Percentiles rank a stretch among this genome's conserved stretches.
Conservation (phyloP, 306 rosid genomes). For the Phaseolus lunatus region DNA sequence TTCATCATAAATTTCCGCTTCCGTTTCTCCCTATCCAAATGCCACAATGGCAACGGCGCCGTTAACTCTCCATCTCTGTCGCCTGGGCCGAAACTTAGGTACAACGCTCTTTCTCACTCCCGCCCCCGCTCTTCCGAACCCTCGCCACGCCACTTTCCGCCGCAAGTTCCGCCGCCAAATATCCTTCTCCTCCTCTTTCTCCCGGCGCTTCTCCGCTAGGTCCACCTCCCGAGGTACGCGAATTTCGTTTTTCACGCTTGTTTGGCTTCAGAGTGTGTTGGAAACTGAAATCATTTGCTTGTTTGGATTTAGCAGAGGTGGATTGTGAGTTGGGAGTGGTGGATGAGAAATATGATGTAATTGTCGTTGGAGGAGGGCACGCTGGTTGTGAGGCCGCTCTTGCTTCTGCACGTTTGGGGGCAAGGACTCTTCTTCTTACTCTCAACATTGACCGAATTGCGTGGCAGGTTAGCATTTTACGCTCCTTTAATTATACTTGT, state of each 20-base stretch:
- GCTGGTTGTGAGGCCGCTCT: conserved; percentile 94
- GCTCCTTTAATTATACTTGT: neutral
- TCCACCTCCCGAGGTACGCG: conserved; percentile 57
- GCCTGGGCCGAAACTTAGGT: conserved; percentile 59
- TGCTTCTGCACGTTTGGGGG: conserved; percentile 91
- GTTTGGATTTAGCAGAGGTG: conserved; percentile 50
- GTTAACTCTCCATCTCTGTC: conserved; percentile 62
- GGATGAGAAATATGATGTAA: conserved; percentile 85
- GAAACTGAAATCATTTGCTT: conserved; percentile 6
- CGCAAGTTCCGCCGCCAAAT: conserved; percentile 45
- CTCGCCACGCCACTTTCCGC: conserved; percentile 53
- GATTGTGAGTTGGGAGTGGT: conserved; percentile 46
- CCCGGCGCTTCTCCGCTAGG: conserved; percentile 53
- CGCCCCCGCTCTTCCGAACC: conserved; percentile 34
- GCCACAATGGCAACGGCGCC: conserved; percentile 61
- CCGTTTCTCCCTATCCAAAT: neutral
- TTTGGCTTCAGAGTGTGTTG: neutral
- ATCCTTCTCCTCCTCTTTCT: conserved; percentile 39
- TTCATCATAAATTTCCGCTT: neutral
- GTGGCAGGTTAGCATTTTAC: conserved; percentile 78
- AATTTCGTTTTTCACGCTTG: conserved; percentile 9
- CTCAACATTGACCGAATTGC: conserved; percentile 90
- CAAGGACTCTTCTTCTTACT: conserved; percentile 91
- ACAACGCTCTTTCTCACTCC: conserved; percentile 38
- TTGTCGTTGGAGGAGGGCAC: conserved; percentile 99